These are phyloP conservation scores for Bolboschoenoplectus hybrid DNA, from an alignment of 202 grass and related monocot species.

Conservation along the genomic window DNA sequence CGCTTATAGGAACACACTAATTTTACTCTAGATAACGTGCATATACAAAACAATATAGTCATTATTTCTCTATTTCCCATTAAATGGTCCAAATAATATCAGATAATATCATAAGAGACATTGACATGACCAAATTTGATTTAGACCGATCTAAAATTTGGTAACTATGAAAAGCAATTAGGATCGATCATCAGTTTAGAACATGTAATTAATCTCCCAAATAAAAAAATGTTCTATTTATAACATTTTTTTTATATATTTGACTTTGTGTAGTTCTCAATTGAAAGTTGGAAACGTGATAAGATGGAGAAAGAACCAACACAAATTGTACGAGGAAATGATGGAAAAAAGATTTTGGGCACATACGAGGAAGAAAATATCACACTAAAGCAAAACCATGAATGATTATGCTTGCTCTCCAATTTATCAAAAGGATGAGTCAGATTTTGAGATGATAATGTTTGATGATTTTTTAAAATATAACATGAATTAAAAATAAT, in stretches of 20 bases:
- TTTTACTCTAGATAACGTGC: too few species aligned
- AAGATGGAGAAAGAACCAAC: neutral
- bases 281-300: neutral
- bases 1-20: too few species aligned
- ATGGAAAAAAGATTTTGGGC: neutral
- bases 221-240: neutral
- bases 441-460: neutral
- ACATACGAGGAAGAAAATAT: neutral
- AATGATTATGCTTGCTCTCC: conserved; percentile 20
- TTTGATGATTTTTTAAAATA: neutral
- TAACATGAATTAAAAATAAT: neutral
- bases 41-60: too few species aligned
- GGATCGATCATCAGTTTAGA: neutral
- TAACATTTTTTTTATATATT: conserved; percentile 8
- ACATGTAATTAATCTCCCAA: neutral
- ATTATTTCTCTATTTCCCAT: too few species aligned
- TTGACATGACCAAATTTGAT: neutral
- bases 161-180: neutral
- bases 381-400: neutral
- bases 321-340: neutral
- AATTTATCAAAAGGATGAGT: neutral
- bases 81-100: too few species aligned
- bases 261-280: neutral
- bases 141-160: neutral
- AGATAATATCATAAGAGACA: neutral